Conservation (phyloP, 345 rosid species). For the Linum lewisii region DNA sequence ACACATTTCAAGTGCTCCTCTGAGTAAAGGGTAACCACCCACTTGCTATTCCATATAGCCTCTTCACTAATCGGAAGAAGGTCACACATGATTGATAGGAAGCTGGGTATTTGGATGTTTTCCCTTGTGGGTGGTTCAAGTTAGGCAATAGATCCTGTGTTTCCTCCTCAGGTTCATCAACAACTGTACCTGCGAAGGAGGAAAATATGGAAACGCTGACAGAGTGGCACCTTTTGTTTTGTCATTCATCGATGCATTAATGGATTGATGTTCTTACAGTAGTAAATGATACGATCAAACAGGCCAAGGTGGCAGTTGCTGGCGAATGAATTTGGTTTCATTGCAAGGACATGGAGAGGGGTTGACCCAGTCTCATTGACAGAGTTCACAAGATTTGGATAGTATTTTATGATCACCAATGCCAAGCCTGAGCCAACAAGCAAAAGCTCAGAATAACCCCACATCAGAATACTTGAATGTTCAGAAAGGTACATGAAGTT, state of each 20-base stretch:
- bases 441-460: too few relatives aligned
- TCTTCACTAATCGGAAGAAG: slow-evolving; percentile 9
- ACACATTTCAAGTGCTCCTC: not conserved
- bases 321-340: slow-evolving; percentile 10
- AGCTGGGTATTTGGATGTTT: slow-evolving; percentile 16
- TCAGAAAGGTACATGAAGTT: too few relatives aligned
- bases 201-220: not conserved
- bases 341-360: slow-evolving; percentile 17
- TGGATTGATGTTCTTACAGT: slow-evolving; percentile 5
- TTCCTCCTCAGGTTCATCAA: slow-evolving; percentile 19
- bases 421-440: slow-evolving; percentile 9
- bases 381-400: slow-evolving; percentile 8
- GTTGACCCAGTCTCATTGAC: slow-evolving; percentile 4
- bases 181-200: slow-evolving; percentile 24
- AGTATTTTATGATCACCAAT: slow-evolving; percentile 4
- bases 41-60: slow-evolving; percentile 8
- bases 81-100: slow-evolving; percentile 24
- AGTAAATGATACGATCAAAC: slow-evolving; percentile 10
- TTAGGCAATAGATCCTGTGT: too few relatives aligned
- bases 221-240: too few relatives aligned
- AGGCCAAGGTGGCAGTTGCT: slow-evolving; percentile 11
- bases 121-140: not conserved
- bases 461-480: too few relatives aligned
- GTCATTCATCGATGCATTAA: not conserved
- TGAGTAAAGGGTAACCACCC: slow-evolving; percentile 1